Base-by-base conservation (phyloP, 2,329 filamentous ascomycete species). In the Neofusicoccum kwambonambiense region DNA sequence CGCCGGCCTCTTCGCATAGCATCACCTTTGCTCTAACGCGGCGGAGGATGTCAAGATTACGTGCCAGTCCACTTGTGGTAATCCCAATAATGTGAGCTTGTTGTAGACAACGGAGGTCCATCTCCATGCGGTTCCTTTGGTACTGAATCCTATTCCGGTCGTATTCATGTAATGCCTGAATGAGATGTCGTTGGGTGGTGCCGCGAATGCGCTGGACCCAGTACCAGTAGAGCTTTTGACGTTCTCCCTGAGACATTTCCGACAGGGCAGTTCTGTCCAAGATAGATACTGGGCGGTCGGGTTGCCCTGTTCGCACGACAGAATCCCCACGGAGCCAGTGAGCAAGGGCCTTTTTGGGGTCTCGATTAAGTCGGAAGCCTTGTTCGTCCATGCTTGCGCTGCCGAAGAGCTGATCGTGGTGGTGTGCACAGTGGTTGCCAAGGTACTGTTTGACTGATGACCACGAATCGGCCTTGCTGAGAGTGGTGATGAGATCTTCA, bases 1-100 rank as follows among this genome's bases (percentile, higher is more conserved):
- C 88, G 0, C 84, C 89, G 1, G 89, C 89, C 70, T 91, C 89
- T 71, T 91, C 89, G 39, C 86, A 89, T 0, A 91, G 72, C 15
- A 91, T 72, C 0, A 89, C 82, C 66, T 89, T 88, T 37, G 78
- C 76, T 6, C 75, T 70, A 1, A 89, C 66, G 7, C 79, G 78
- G 7, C 81, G 78, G 0, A 90, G 75, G 1, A 84, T 68, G 0
- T 79, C 73, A 0, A 86, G 72, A 15, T 85, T 77, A 75, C 70
- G 86, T 80, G 87, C 87, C 1, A 89, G 75, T 0, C 86, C 86
- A 0, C 83, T 85, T 0, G 87, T 89, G 0, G 87, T 89, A 1
- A 87, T 75, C 0, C 87, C 87, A 49, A 89, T 81, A 3, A 89
- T 78, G 4, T 84, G 74, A 0, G 83, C 83, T 19, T 73, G 68